These are phyloP conservation scores for Ceratonia siliqua DNA, from an alignment of 306 rosid species.

Conservation along the genomic window DNA sequence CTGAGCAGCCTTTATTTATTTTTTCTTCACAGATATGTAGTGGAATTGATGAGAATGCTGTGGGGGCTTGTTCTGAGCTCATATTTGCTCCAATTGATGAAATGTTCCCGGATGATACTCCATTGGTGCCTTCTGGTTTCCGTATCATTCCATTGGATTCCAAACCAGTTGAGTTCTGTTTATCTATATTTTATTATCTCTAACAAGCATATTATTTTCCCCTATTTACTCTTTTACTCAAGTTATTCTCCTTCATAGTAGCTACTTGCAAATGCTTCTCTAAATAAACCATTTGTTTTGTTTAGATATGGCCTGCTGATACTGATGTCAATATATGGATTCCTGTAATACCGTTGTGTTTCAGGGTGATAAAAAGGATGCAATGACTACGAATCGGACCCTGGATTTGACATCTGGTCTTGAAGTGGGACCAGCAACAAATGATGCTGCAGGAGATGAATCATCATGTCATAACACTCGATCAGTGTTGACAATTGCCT, in stretches of 20 bases:
- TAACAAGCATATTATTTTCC: neutral
- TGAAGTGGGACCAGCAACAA: conserved; percentile 70
- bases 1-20: neutral
- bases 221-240: neutral
- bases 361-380: conserved; percentile 77
- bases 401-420: conserved; percentile 93
- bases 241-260: neutral
- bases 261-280: neutral
- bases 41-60: conserved; percentile 80
- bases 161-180: conserved; percentile 66
- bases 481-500: conserved; percentile 92
- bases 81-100: conserved; percentile 90
- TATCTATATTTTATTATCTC: neutral
- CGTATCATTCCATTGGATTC: conserved; percentile 75
- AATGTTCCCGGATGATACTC: conserved; percentile 89
- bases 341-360: conserved; percentile 12
- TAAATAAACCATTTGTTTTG: too few relatives aligned
- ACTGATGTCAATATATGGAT: neutral
- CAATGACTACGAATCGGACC: conserved; percentile 60
- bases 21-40: conserved; percentile 58
- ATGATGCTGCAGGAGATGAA: conserved; percentile 47
- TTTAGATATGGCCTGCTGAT: neutral
- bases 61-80: conserved; percentile 85
- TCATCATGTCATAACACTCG: conserved; percentile 59
- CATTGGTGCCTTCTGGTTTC: conserved; percentile 79